Conservation (phyloP, 1,139 yeast genomes). For the Hansenula lynferdii region DNA sequence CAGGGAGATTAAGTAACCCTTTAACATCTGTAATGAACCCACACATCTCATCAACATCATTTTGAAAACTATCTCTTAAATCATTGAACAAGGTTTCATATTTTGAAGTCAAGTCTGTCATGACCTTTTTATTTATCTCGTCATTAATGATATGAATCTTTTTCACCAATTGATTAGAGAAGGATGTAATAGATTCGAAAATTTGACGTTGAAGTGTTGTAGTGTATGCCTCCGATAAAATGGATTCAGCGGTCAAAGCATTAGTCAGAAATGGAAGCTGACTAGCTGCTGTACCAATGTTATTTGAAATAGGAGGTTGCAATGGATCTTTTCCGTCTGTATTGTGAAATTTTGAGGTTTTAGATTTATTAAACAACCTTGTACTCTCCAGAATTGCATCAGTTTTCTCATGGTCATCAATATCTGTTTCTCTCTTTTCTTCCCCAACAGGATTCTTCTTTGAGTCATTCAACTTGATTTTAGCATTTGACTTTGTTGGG, state of each 20-base stretch:
- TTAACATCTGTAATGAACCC: slow-evolving; percentile 28
- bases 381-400: not conserved
- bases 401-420: not conserved
- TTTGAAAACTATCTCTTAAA: slow-evolving; percentile 27
- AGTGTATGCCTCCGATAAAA: slow-evolving; percentile 26
- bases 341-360: not conserved
- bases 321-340: too few relatives aligned
- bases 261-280: not conserved
- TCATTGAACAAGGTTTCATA: slow-evolving; percentile 27
- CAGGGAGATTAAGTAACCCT: slow-evolving; percentile 28
- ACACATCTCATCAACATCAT: slow-evolving; percentile 30
- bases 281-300: not conserved
- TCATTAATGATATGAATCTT: slow-evolving; percentile 30
- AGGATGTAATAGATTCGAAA: slow-evolving; percentile 25
- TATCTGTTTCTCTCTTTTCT: not conserved
- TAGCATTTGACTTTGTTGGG: too few relatives aligned
- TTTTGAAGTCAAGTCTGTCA: slow-evolving; percentile 27
- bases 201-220: slow-evolving; percentile 30
- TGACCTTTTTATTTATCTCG: slow-evolving; percentile 29
- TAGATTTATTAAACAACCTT: not conserved
- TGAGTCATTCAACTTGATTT: too few relatives aligned
- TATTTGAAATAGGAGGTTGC: not conserved
- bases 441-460: too few relatives aligned
- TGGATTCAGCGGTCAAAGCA: slow-evolving; percentile 4
- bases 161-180: slow-evolving; percentile 27